phyloP scores from a whole-genome alignment of 352 stramenopile genomes.

The Phytophthora cryptogea region DNA sequence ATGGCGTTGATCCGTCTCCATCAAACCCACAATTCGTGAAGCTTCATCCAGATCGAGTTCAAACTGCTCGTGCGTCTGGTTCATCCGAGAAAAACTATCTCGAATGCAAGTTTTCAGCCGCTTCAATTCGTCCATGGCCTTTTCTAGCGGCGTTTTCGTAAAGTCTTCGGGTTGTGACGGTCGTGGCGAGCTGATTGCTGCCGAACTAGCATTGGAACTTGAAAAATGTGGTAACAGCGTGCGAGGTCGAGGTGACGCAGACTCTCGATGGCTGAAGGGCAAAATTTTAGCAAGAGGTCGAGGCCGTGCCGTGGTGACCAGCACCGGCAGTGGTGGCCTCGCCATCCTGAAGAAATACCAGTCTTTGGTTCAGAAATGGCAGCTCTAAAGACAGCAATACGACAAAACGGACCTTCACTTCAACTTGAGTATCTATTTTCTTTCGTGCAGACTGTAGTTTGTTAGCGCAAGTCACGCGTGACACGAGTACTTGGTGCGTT shows the following conservation, averaged over 20 bases:
- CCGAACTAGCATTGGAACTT: conserved; percentile 24
- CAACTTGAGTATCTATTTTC: conserved; percentile 8
- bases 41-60: conserved; percentile 36
- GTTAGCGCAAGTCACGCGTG: not conserved
- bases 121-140: conserved; percentile 29
- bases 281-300: conserved; percentile 22
- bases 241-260: conserved; percentile 6
- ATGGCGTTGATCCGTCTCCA: conserved; percentile 36
- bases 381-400: conserved; percentile 10
- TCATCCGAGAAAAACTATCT: conserved; percentile 38
- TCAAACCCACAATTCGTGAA: conserved; percentile 20
- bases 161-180: conserved; percentile 32
- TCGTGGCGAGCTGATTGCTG: conserved; percentile 2
- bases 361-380: not conserved
- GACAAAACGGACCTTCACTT: conserved; percentile 13
- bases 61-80: conserved; percentile 38
- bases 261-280: conserved; percentile 21
- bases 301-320: conserved; percentile 8
- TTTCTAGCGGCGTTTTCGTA: conserved; percentile 33
- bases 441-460: not conserved
- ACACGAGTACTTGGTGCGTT: not conserved
- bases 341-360: conserved; percentile 16
- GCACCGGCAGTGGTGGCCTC: conserved; percentile 15
- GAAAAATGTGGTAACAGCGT: conserved; percentile 35
- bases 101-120: conserved; percentile 22